Base-by-base conservation (phyloP, 768 basidiomycete genomes). In the Lyophyllum atratum region DNA sequence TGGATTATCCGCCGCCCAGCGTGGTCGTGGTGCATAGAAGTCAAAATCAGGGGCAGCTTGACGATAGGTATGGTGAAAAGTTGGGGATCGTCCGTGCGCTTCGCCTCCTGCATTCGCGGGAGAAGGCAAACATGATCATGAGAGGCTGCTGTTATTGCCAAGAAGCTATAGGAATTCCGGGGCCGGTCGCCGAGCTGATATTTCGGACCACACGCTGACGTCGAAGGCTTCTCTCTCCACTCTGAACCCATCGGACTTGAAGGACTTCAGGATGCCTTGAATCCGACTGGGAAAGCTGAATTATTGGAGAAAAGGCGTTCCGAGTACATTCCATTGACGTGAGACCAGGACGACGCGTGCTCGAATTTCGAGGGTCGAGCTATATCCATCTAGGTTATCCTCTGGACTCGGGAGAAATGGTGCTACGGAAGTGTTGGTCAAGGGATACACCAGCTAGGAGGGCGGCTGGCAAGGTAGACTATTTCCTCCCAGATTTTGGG, bases 41-140 rank as follows among this genome's bases (percentile, higher is more conserved):
- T 11, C 5, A 24, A 19, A 39, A 31, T 31, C 6, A 31, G 29
- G 12, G 12, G 11, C 34, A 37, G 19, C 4, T 17, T 22, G n/a
- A 42, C 12, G 37, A 39, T 14, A 19, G 6, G 40, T 15, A 17
- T 42, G 21, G 4, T 4, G 17, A 4, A 42, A 42, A 42, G 15
- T 14, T 9, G 40, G 7, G 40, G n/a, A 19, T 42, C 19, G 10
- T 47, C 45, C 45, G n/a, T 26, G 25, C n/a, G n/a, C 19, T 25
- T 47, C 44, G 45, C 25, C 19, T 52, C 51, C 51, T 42, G 22
- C 39, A 52, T 52, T 43, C 39, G 39, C 39, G 51, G 51, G 39
- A 52, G 51, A 43, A 39, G 25, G 15, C 25, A 15, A 47, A 21
- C 8, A 37, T 37, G 34, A 15, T 37, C 6, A 42, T 42, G n/a